phyloP scores from a whole-genome alignment of 176 grass and related monocot species.

The Oryza coarctata region DNA sequence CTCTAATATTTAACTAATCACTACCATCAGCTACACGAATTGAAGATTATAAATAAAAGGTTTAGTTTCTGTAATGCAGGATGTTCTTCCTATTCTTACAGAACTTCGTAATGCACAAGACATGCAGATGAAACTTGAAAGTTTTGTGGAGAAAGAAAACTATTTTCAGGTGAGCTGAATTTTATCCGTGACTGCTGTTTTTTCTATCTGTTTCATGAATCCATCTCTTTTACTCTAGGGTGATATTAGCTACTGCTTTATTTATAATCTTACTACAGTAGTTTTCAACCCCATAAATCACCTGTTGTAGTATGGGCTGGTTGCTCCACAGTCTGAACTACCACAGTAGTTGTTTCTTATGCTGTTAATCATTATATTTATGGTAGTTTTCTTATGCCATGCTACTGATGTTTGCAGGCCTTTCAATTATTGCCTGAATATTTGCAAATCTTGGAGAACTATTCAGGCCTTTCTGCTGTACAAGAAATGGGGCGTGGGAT shows the following conservation, averaged over 20 bases:
- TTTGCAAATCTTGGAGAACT: constrained; percentile 99
- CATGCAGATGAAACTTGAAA: constrained; percentile 95
- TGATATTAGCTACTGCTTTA: constrained; percentile 1
- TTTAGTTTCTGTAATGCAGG: constrained; percentile 69
- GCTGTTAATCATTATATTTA: constrained; percentile 19
- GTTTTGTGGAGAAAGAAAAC: constrained; percentile 84
- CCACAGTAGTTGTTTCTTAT: constrained; percentile 5
- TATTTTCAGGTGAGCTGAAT: constrained; percentile 68
- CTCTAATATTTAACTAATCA: constrained; percentile 11
- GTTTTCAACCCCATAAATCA: constrained; percentile 14
- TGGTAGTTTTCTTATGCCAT: constrained; percentile 37
- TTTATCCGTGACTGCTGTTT: constrained; percentile 2
- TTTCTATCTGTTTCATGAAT: constrained; percentile 21
- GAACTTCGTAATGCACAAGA: constrained; percentile 85
- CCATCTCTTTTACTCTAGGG: constrained; percentile 6
- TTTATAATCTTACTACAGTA: constrained; percentile 15
- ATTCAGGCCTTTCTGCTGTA: constrained; percentile 76
- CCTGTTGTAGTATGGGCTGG: not conserved
- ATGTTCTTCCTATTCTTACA: constrained; percentile 90
- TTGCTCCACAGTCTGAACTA: constrained; percentile 17
- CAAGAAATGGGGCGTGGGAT: constrained; percentile 92
- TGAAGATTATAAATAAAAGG: constrained; percentile 48
- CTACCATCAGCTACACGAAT: constrained; percentile 14
- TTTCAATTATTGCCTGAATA: constrained; percentile 96
- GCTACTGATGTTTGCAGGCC: constrained; percentile 59